These are phyloP conservation scores for Magnaporthiopsis rhizophila DNA, from an alignment of 2,329 filamentous ascomycete genomes.

Conservation along the genomic window DNA sequence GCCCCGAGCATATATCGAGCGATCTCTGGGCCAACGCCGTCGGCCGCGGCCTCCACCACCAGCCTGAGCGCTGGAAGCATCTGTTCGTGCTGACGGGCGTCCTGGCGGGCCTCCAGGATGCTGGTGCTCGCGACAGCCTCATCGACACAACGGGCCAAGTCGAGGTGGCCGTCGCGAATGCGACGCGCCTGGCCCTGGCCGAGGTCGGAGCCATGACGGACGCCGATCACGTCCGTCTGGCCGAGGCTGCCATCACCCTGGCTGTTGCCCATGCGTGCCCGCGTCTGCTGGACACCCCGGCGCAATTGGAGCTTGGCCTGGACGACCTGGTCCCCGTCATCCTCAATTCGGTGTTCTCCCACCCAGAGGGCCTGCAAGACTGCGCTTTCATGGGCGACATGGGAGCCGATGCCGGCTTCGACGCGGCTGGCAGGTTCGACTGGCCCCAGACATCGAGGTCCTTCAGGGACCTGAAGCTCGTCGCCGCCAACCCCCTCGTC, in stretches of 20 bases:
- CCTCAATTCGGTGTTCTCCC: slow-evolving; percentile 27
- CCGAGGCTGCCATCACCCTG: slow-evolving; percentile 51
- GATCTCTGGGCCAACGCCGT: slow-evolving; percentile 51
- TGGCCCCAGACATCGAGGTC: slow-evolving; percentile 59
- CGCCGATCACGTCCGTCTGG: slow-evolving; percentile 15
- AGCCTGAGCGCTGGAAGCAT: slow-evolving; percentile 70
- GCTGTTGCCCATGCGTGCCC: slow-evolving; percentile 73
- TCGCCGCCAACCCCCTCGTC: slow-evolving; percentile 54
- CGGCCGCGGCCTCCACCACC: slow-evolving; percentile 48
- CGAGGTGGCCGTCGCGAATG: too few species aligned
- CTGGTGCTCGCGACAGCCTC: too few species aligned
- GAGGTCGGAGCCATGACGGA: slow-evolving; percentile 1
- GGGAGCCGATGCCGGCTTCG: not conserved
- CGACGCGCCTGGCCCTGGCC: slow-evolving; percentile 47
- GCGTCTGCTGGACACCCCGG: slow-evolving; percentile 35
- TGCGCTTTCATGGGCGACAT: not conserved
- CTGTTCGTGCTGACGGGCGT: slow-evolving; percentile 72
- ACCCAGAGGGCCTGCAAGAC: not conserved
- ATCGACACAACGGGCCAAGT: too few species aligned
- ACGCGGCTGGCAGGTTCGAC: slow-evolving; percentile 43
- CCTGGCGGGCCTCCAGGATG: slow-evolving; percentile 61
- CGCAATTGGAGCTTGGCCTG: not conserved
- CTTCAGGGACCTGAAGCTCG: slow-evolving; percentile 47
- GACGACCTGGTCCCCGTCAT: slow-evolving; percentile 38
- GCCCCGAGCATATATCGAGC: slow-evolving; percentile 16